Evolutionary conservation across 257 asterid genomes (phyloP), one percentile per base, ranked within the genome.

Genomic region (Catharanthus roseus): DNA sequence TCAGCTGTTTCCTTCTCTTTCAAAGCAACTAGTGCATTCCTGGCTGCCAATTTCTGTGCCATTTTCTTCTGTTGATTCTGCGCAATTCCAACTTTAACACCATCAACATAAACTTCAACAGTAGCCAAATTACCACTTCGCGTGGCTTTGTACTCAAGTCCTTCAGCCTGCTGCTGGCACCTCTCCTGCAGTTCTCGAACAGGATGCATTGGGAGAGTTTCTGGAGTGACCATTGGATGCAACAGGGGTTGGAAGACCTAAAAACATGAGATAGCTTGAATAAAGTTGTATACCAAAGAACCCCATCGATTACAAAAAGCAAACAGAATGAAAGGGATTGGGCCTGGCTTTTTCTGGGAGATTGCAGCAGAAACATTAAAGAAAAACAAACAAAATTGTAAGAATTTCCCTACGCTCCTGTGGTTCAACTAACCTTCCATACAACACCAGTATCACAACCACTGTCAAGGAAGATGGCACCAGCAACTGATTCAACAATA

Each of bases 181-280:
- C 96, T 84, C 78, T 95, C 99, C 84, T 95, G 99, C 74, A 95
- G 84, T 80, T 95, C 99, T 66, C 99, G 74, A 49, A 95, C 99
- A 0, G 97, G 99, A 79, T 95, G 97, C 97, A 95, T 95, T 19
- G 97, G 99, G 68, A 95, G 96, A n/a, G 99, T 95, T 77, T 91
- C 96, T 26, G 97, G 99, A 53, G 99, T 95, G 67, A 95, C 99
- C 96, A 95, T 89, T 56, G 99, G 99, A 76, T 91, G 72, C 90
- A 95, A 71, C 68, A 95, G 72, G 16, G 99, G 99, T 75, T 86
- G 96, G 62, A 95, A 91, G n/a, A 89, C 97, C 99, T 95, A 73
- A 54, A 57, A 69, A 38, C 39, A 66, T 24, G 76, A 21, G 41
- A 44, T 57, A 29, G 18, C 13, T 58, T 21, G 31, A 29, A 72